phyloP scores from a whole-genome alignment of 192 early-diverging fungal species.

The Podila horticola region DNA sequence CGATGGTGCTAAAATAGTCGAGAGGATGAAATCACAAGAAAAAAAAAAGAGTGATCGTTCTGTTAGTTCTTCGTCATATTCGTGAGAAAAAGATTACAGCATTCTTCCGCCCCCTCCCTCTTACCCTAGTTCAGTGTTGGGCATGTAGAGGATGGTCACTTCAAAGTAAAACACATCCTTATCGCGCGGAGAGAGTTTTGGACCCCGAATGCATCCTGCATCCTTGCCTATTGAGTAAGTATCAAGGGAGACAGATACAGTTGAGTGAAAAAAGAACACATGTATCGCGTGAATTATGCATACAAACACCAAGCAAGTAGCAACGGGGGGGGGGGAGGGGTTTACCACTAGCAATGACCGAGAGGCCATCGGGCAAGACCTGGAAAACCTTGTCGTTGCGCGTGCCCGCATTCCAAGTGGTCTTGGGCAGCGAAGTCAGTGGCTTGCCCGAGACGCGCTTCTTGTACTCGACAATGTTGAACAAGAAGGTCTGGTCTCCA shows the following conservation, averaged over 20 bases:
- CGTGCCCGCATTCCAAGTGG: slow-evolving; percentile 34
- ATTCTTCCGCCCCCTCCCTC: background rate
- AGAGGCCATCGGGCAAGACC: slow-evolving; percentile 29
- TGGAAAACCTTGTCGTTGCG: slow-evolving; percentile 35
- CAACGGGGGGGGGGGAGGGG: no score
- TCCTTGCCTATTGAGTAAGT: slow-evolving; percentile 18
- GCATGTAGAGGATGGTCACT: slow-evolving; percentile 41
- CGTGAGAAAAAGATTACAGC: no score
- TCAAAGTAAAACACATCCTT: slow-evolving; percentile 52
- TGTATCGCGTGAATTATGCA: background rate
- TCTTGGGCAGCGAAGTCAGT: background rate
- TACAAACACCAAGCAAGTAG: background rate
- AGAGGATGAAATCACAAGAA: no score
- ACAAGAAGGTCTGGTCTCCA: slow-evolving; percentile 50
- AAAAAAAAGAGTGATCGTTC: background rate
- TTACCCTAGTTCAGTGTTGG: slow-evolving; percentile 32
- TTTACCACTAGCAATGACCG: slow-evolving; percentile 43
- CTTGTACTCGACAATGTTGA: slow-evolving; percentile 47
- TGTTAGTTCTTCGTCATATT: no score
- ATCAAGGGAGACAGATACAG: background rate
- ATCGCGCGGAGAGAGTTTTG: slow-evolving; percentile 47
- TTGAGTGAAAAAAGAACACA: background rate
- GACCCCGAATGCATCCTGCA: slow-evolving; percentile 44
- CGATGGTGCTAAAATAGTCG: slow-evolving; percentile 13
- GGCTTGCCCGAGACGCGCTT: slow-evolving; percentile 35